Conservation (phyloP, 495 filamentous ascomycete genomes). For the Neurospora sp. region DNA sequence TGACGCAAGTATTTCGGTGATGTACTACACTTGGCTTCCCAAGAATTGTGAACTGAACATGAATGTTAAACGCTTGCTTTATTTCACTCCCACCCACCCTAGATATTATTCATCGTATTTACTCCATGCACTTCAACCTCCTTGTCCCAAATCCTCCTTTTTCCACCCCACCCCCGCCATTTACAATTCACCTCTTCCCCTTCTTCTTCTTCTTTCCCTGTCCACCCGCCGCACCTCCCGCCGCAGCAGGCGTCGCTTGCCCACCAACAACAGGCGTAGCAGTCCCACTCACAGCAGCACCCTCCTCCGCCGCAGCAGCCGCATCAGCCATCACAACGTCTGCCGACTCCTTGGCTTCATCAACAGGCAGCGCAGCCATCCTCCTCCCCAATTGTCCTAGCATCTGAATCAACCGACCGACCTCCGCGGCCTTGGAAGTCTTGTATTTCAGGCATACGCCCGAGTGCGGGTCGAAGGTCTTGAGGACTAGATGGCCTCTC, state of each 20-base stretch:
- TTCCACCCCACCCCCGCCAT: neutral
- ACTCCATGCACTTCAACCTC: neutral
- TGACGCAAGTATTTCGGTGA: neutral
- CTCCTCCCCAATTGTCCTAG: conserved; percentile 56
- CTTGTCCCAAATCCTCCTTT: neutral
- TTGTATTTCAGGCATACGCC: conserved; percentile 82
- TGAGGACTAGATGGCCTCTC: conserved; percentile 64
- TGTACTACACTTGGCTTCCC: neutral
- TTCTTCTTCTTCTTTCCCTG: conserved; percentile 50
- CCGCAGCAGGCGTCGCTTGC: conserved; percentile 23
- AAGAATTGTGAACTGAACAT: neutral
- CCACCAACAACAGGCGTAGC: neutral
- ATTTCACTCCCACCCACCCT: neutral
- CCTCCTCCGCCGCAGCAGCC: neutral
- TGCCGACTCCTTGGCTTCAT: conserved; percentile 20
- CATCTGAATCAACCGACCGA: conserved; percentile 65
- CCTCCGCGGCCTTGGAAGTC: conserved; percentile 85
- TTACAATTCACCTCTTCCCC: conserved; percentile 37
- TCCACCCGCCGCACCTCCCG: conserved; percentile 29
- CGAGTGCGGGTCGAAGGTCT: conserved; percentile 77
- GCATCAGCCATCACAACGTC: conserved; percentile 10
- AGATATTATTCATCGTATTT: neutral
- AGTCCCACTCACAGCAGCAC: neutral
- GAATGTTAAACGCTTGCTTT: neutral
- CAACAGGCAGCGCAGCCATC: conserved; percentile 48